phyloP scores from a whole-genome alignment of 768 basidiomycete genomes.

The Cubamyces lactineus region DNA sequence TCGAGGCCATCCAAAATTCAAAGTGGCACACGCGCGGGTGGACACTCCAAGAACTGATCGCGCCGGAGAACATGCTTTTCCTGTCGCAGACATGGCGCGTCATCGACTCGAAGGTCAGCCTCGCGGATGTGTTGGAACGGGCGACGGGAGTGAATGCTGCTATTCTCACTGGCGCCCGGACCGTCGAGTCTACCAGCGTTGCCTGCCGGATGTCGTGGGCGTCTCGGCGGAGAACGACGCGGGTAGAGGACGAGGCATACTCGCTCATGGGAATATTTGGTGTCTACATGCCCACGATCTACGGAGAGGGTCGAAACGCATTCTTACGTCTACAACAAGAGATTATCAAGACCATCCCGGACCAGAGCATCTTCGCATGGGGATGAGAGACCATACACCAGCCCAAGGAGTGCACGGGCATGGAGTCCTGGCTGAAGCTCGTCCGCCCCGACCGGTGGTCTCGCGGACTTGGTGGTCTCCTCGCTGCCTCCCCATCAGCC shows the following conservation, averaged over 20 bases:
- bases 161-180: constrained; percentile 1
- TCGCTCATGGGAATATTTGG: constrained; percentile 25
- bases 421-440: no score
- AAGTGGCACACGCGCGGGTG: constrained; percentile 22
- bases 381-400: no score
- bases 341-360: constrained; percentile 19
- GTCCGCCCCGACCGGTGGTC: no score
- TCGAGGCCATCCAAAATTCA: constrained; percentile 1
- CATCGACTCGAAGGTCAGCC: constrained; percentile 12
- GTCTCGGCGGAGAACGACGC: constrained; percentile 17
- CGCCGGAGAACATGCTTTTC: constrained; percentile 14
- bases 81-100: constrained; percentile 10
- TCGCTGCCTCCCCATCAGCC: no score
- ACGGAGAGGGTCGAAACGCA: constrained; percentile 19
- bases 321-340: constrained; percentile 22
- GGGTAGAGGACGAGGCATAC: constrained; percentile 22
- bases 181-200: constrained; percentile 16
- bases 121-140: constrained; percentile 15
- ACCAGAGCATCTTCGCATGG: constrained; percentile 23
- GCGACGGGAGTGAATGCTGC: constrained; percentile 10
- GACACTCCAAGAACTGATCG: constrained; percentile 23
- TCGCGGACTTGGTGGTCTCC: no score
- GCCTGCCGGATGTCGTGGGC: constrained; percentile 25
- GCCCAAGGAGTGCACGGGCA: no score
- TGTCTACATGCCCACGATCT: constrained; percentile 20